Base-by-base conservation (phyloP, 164 flowering plant species). In the Aristolochia contorta region DNA sequence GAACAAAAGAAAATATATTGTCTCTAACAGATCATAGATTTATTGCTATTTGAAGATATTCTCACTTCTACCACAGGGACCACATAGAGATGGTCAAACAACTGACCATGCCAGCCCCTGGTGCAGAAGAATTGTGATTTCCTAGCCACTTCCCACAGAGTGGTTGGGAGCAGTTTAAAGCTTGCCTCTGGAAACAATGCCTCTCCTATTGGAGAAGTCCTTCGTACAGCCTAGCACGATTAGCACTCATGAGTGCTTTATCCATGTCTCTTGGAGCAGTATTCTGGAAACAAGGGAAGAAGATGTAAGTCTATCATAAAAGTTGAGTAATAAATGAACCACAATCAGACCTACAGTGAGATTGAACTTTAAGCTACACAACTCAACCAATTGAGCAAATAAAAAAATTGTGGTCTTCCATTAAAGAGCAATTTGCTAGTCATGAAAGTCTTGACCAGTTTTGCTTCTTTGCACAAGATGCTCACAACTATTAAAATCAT, bases 161-260 rank as follows among this genome's bases (percentile, higher is more conserved):
- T 65, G 63, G 76, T 19, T 78, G 82, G 85, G 82, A 61, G 45
- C 94, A 87, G 67, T 79, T 77, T 69, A 79, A 77, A 69, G 75
- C 84, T 16, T 87, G 94, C 68, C 74, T 87, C 0, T 87, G 94
- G 94, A 87, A 80, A 62, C 90, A 79, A 54, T 63, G 76, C 54
- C 51, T 79, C 54, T 75, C 89, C 8, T 84, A 86, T 59, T 86
- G 92, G 89, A 76, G 89, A 75, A 78, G 67, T 60, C 86, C 92
- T 32, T 18, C 70, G 20, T 80, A 82, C 52, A 86, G 81, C 52
- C 57, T 81, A 69, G 64, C 59, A 10, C 80, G 86, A n/a, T 51
- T 77, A 13, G 0, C 64, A 6, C 65, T 54, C 57, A 59, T 71
- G 47, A 37, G 64, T 16, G 54, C 58, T 1, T 18, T 77, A 8